These are phyloP conservation scores for Ophiocordyceps australis DNA, from an alignment of 2,329 filamentous ascomycete species.

Conservation along the genomic window DNA sequence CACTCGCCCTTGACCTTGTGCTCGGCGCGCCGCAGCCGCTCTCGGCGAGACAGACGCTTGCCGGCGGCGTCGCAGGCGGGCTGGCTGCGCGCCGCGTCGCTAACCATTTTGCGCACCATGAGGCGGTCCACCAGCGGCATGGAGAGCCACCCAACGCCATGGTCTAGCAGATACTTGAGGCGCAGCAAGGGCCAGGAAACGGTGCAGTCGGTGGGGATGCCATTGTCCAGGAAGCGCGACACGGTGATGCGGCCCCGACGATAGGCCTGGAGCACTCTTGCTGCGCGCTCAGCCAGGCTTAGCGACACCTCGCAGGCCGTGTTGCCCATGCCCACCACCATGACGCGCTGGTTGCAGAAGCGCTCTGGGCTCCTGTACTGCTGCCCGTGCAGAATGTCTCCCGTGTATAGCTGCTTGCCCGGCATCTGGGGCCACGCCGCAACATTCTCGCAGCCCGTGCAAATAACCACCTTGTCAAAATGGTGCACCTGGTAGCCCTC, in stretches of 20 bases:
- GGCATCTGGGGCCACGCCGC: constrained; percentile 17
- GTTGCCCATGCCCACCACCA: constrained; percentile 25
- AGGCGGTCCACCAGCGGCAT: constrained; percentile 1
- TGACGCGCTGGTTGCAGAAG: constrained; percentile 15
- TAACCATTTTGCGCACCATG: constrained; percentile 1
- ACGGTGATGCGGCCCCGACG: constrained; percentile 7
- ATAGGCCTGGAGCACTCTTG: constrained; percentile 7
- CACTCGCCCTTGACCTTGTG: background rate
- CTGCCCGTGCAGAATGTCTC: constrained; percentile 5
- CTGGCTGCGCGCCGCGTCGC: constrained; percentile 1
- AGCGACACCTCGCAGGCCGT: constrained; percentile 13
- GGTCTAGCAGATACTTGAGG: constrained; percentile 2
- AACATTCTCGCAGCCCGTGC: constrained; percentile 14
- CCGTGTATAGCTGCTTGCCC: constrained; percentile 13
- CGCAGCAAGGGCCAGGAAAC: constrained; percentile 1
- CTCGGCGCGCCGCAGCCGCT: background rate
- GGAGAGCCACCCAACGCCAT: constrained; percentile 1
- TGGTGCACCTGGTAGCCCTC: constrained; percentile 2
- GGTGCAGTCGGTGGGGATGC: constrained; percentile 1
- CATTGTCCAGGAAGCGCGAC: constrained; percentile 3
- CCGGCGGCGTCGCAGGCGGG: background rate
- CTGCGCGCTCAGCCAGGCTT: constrained; percentile 11
- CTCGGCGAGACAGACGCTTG: background rate
- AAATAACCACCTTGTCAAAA: constrained; percentile 21
- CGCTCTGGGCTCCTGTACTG: constrained; percentile 5